A percentile compares a stretch with the other conserved stretches of the same genome.
These are phyloP conservation scores for Platismatia glauca DNA, from an alignment of 495 filamentous ascomycete genomes.

Conservation along the genomic window DNA sequence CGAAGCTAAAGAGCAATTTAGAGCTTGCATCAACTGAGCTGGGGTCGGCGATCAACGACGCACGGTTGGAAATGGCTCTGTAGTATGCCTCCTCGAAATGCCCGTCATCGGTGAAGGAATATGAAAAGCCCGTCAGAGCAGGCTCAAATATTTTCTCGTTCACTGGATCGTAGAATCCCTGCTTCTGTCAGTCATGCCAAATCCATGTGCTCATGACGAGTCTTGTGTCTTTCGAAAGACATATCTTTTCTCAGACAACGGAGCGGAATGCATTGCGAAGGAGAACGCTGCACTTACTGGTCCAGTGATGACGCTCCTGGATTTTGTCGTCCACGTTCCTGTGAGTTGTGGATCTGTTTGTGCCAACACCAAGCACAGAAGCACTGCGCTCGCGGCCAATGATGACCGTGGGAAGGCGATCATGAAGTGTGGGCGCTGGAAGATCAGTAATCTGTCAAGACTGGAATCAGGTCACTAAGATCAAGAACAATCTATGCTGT, in stretches of 20 bases:
- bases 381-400: constrained; percentile 24
- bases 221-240: no score
- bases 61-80: constrained; percentile 64
- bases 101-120: constrained; percentile 67
- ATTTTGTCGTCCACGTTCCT: constrained; percentile 75
- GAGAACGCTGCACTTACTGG: constrained; percentile 46
- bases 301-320: constrained; percentile 60
- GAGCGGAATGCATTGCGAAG: neutral
- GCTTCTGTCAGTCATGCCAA: constrained; percentile 13
- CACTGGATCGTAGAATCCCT: constrained; percentile 69
- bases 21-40: constrained; percentile 9
- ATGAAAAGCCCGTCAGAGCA: constrained; percentile 64
- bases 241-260: neutral
- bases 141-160: constrained; percentile 64
- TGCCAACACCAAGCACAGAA: constrained; percentile 15
- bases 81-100: constrained; percentile 69
- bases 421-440: constrained; percentile 18
- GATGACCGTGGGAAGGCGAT: constrained; percentile 22
- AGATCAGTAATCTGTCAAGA: neutral
- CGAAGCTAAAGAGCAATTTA: constrained; percentile 36
- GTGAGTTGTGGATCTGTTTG: constrained; percentile 38
- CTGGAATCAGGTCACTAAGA: no score
- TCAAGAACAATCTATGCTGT: no score
- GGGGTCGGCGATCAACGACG: constrained; percentile 26
- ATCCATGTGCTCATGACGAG: neutral